Evolutionary conservation across 768 basidiomycete genomes (phyloP).

Genomic region (Naganishia vaughanmartiniae): DNA sequence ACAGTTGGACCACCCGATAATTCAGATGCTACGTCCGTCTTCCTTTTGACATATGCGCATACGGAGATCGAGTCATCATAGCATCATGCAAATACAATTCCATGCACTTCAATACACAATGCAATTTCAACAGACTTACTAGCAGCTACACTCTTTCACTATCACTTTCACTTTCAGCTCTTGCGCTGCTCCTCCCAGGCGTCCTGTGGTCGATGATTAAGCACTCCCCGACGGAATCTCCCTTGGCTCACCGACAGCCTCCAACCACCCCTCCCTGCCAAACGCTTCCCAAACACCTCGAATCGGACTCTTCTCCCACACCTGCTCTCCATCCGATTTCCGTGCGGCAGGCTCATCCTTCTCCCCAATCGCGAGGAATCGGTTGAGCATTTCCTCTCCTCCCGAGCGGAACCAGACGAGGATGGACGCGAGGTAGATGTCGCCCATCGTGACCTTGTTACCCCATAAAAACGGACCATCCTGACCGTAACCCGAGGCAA

Average conservation of each 20-base stretch:
- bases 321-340: neutral
- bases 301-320: slow-evolving; percentile 19
- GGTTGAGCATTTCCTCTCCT: slow-evolving; percentile 13
- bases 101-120: too few relatives aligned
- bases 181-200: too few relatives aligned
- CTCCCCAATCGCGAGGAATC: slow-evolving; percentile 21
- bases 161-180: too few relatives aligned
- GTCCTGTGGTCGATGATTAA: neutral
- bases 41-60: too few relatives aligned
- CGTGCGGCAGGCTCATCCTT: neutral
- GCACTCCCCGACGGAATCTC: neutral
- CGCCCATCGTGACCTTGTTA: slow-evolving; percentile 23
- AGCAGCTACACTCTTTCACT: too few relatives aligned
- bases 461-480: slow-evolving; percentile 27
- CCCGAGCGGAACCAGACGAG: slow-evolving; percentile 26
- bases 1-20: too few relatives aligned
- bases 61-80: too few relatives aligned
- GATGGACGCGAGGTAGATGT: slow-evolving; percentile 17
- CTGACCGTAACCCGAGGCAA: neutral
- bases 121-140: too few relatives aligned
- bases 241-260: slow-evolving; percentile 25
- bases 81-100: too few relatives aligned
- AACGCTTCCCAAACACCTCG: slow-evolving; percentile 14
- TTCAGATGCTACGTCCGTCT: too few relatives aligned
- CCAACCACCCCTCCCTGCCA: slow-evolving; percentile 27